Conservation (phyloP, 768 basidiomycete genomes). For the Suillus subaureus region DNA sequence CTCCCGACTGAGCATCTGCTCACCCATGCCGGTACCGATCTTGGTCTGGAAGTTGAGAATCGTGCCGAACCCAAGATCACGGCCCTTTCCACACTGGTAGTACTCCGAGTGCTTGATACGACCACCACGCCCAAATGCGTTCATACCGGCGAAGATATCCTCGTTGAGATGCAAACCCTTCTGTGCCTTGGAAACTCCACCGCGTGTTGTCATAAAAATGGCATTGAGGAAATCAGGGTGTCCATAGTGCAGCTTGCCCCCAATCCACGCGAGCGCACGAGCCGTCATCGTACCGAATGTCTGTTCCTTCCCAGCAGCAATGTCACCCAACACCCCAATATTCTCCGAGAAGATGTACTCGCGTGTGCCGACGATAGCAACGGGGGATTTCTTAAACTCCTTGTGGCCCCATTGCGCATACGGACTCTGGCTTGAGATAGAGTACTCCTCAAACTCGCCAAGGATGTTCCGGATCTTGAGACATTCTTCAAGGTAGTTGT, state of each 20-base stretch:
- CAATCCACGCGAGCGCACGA: slow-evolving; percentile 93
- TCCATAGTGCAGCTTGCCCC: slow-evolving; percentile 97
- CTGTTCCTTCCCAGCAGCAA: slow-evolving; percentile 99
- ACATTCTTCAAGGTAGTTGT: slow-evolving; percentile 99
- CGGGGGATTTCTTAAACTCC: slow-evolving; percentile 86
- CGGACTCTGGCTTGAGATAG: slow-evolving; percentile 87
- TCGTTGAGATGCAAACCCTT: slow-evolving; percentile 98
- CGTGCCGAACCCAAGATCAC: slow-evolving; percentile 98
- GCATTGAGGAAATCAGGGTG: slow-evolving; percentile 99
- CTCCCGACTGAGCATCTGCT: slow-evolving; percentile 99
- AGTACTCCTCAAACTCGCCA: slow-evolving; percentile 96
- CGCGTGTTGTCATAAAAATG: slow-evolving; percentile 97
- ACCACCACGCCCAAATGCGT: slow-evolving; percentile 95
- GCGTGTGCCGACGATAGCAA: slow-evolving; percentile 97
- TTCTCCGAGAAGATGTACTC: slow-evolving; percentile 99
- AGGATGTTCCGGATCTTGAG: slow-evolving; percentile 97
- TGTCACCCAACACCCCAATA: slow-evolving; percentile 98
- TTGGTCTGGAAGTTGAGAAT: slow-evolving; percentile 99
- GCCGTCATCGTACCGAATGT: slow-evolving; percentile 99
- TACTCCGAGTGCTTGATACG: slow-evolving; percentile 99
- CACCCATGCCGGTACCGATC: slow-evolving; percentile 99
- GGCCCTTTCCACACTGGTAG: slow-evolving; percentile 99
- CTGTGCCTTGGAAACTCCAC: slow-evolving; percentile 98
- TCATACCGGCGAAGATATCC: slow-evolving; percentile 99
- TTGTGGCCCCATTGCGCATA: slow-evolving; percentile 97